phyloP scores from a whole-genome alignment of 2,329 filamentous ascomycete species.

The Ophiosphaerella narmari region DNA sequence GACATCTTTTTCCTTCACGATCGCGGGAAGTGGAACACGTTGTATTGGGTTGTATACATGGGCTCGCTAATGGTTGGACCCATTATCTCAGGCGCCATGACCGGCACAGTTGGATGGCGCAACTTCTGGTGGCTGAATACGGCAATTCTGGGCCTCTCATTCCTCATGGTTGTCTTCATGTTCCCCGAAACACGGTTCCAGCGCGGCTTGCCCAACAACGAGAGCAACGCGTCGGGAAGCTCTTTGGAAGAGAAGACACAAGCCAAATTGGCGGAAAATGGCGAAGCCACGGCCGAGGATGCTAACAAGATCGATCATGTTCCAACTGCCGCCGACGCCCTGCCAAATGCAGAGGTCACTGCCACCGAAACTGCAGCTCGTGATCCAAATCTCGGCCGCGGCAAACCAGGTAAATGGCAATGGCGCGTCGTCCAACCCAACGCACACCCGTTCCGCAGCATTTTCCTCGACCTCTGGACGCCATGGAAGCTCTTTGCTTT shows the following conservation, averaged over 20 bases:
- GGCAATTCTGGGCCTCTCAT: conserved; percentile 55
- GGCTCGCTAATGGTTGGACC: conserved; percentile 63
- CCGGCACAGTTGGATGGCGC: conserved; percentile 61
- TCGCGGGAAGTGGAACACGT: conserved; percentile 64
- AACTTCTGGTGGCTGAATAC: conserved; percentile 71
- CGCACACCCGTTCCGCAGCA: conserved; percentile 51
- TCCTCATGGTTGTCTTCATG: conserved; percentile 60
- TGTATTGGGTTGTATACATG: conserved; percentile 68
- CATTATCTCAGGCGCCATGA: conserved; percentile 66
- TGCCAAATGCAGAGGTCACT: conserved; percentile 25
- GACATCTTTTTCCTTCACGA: conserved; percentile 70
- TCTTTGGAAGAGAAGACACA: conserved; percentile 25
- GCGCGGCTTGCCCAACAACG: conserved; percentile 45
- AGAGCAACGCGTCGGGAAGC: conserved; percentile 1
- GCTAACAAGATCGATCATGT: conserved; percentile 32
- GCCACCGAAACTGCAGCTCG: conserved; percentile 48
- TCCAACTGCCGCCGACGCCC: conserved; percentile 20
- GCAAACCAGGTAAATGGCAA: conserved; percentile 60
- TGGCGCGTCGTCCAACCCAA: conserved; percentile 60
- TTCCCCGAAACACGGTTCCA: conserved; percentile 69
- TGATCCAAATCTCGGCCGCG: conserved; percentile 62
- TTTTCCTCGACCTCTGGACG: conserved; percentile 61
- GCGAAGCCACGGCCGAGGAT: conserved; percentile 16
- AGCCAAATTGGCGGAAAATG: conserved; percentile 14
- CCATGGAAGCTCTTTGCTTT: conserved; percentile 67